phyloP scores from a whole-genome alignment of 2,329 filamentous ascomycete genomes.

The Aspergillus eucalypticola region DNA sequence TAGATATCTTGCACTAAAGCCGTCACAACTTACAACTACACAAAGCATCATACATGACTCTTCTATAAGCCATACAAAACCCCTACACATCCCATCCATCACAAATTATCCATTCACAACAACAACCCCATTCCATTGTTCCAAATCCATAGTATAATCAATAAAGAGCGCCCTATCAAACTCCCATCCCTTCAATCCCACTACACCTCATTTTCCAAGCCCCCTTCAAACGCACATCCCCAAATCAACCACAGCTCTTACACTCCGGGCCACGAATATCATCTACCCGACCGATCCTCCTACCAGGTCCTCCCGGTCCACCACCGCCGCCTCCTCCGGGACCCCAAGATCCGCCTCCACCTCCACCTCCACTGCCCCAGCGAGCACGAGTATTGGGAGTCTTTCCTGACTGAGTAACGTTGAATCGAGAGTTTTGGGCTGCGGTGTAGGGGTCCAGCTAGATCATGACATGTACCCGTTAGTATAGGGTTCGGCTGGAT shows the following conservation, averaged over 20 bases:
- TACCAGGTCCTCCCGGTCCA: conserved; percentile 32
- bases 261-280: conserved; percentile 53
- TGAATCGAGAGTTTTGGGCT: conserved; percentile 50
- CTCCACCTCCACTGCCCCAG: conserved; percentile 30
- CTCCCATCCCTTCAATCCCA: not conserved
- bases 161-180: not conserved
- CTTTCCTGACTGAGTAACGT: conserved; percentile 37
- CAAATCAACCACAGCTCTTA: conserved; percentile 42
- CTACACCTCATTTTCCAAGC: not conserved
- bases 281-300: conserved; percentile 48
- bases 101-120: too few relatives aligned
- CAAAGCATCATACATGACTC: too few relatives aligned
- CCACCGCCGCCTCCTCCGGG: conserved; percentile 28
- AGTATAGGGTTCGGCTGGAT: not conserved
- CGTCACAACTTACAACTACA: too few relatives aligned
- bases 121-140: too few relatives aligned
- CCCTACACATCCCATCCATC: too few relatives aligned
- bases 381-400: conserved; percentile 25
- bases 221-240: not conserved
- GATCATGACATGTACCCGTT: not conserved
- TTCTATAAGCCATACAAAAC: too few relatives aligned
- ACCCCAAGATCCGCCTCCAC: conserved; percentile 33
- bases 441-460: conserved; percentile 50
- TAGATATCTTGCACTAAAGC: too few relatives aligned
- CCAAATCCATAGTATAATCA: not conserved